A percentile compares a stretch with the other conserved stretches of the same genome.
Conservation (phyloP, 208 protist species). For the Acanthamoeba royreba region DNA sequence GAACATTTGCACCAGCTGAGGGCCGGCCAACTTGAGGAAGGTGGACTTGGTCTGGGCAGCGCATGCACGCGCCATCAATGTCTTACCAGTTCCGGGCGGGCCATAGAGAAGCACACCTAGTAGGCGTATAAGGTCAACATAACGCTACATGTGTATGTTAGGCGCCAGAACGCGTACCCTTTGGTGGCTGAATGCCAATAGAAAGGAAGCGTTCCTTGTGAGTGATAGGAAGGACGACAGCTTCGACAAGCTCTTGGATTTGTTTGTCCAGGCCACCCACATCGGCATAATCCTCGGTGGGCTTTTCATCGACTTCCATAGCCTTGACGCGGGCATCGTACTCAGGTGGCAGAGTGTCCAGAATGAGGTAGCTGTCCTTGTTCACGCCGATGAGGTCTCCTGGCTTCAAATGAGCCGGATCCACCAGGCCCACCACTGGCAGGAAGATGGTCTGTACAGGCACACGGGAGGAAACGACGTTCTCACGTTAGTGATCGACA, state of each 20-base stretch:
- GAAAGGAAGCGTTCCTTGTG: conserved; percentile 97
- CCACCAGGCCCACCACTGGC: conserved; percentile 99
- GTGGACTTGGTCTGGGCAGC: conserved; percentile 98
- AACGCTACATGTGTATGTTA: neutral
- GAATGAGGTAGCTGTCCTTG: conserved; percentile 99
- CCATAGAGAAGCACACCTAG: conserved; percentile 92
- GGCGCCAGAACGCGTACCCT: conserved; percentile 90
- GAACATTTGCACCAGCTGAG: conserved; percentile 98
- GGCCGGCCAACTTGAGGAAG: conserved; percentile 99
- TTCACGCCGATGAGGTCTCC: conserved; percentile 99
- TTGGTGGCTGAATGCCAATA: conserved; percentile 99
- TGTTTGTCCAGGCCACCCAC: conserved; percentile 99
- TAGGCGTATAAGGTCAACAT: neutral
- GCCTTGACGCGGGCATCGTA: conserved; percentile 99
- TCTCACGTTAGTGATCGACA: no score
- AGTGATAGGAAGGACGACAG: conserved; percentile 99
- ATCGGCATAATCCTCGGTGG: conserved; percentile 98
- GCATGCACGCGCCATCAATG: conserved; percentile 96
- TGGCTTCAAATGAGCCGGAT: conserved; percentile 93
- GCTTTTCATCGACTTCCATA: conserved; percentile 99
- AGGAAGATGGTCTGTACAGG: conserved; percentile 98
- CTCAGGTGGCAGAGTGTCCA: conserved; percentile 98
- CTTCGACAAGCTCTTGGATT: conserved; percentile 97
- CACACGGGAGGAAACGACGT: no score
- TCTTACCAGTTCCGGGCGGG: conserved; percentile 95